These are phyloP conservation scores for Cyclotella atomus DNA, from an alignment of 108 stramenopile genomes.

Conservation along the genomic window DNA sequence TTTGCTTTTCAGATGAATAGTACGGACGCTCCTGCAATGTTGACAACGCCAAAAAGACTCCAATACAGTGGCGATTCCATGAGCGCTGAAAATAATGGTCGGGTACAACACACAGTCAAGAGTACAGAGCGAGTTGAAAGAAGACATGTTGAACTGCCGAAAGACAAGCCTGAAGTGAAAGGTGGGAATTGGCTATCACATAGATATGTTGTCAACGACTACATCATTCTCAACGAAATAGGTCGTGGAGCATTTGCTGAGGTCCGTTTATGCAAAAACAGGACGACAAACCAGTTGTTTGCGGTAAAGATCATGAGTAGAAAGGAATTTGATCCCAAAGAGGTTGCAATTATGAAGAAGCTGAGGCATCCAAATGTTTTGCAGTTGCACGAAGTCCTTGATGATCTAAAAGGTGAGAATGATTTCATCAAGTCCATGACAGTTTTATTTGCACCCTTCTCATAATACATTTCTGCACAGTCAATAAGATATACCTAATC, in stretches of 20 bases:
- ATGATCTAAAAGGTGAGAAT: constrained; percentile 39
- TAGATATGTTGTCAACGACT: constrained; percentile 69
- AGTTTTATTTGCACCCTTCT: background rate
- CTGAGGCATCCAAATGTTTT: constrained; percentile 36
- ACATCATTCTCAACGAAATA: constrained; percentile 61
- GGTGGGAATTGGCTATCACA: constrained; percentile 39
- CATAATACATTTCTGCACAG: constrained; percentile 33
- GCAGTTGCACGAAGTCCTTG: constrained; percentile 34
- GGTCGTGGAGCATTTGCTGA: constrained; percentile 73
- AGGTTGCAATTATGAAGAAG: constrained; percentile 77
- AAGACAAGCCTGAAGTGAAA: constrained; percentile 5
- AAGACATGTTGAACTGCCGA: constrained; percentile 23
- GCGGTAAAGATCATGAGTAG: constrained; percentile 82
- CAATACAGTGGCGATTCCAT: background rate
- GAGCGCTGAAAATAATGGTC: background rate
- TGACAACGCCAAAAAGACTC: background rate
- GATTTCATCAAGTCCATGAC: background rate
- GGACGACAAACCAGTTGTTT: constrained; percentile 53
- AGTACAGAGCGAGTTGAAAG: constrained; percentile 22
- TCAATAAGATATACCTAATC: constrained; percentile 82
- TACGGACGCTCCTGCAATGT: background rate
- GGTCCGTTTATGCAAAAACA: constrained; percentile 69
- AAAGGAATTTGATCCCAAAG: constrained; percentile 54
- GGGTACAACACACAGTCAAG: constrained; percentile 1
- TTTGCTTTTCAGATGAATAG: background rate